Evolutionary conservation across 2,329 filamentous ascomycete species (phyloP), one percentile per base, ranked within the genome.

Genomic region (Aspergillus calidoustus): DNA sequence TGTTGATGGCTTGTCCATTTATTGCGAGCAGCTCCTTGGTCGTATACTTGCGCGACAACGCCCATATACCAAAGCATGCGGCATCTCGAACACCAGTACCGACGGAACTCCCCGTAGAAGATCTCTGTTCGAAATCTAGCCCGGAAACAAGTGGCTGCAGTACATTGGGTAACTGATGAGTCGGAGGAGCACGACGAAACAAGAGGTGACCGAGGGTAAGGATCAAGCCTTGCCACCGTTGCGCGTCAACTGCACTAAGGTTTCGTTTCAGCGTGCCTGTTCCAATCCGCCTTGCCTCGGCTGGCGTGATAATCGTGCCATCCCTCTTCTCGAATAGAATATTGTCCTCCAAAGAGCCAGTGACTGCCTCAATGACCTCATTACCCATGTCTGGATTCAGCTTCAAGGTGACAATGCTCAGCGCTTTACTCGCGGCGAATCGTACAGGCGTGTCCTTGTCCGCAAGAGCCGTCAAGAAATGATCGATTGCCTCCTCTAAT

Each of bases 1-100:
- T 69, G 28, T 70, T 71, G 8, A 78, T 69, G 9, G 65, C 59
- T 44, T 72, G 68, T 3, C 69, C 54, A 1, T 86, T 80, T 1
- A 96, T 84, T 0, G 82, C 81, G 11, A 90, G 81, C 7, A 98
- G 83, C 74, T 98, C 94, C 0, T 81, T 72, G 0, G 93, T 97
- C 1, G 87, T 88, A 70, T 98, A 99, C 58, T 94, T 89, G 59
- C 95, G 86, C 23, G 94, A 92, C 7, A 98, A 76, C 1, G 93
- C 91, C 95, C 95, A 99, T 25, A 98, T 89, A 7, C 95, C 95
- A 74, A 98, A 99, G 74, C 93, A 97, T 3, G 95, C 92, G 13
- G 95, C 94, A 79, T 99, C 95, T 51, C 95, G 87, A 17, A 99
- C 93, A 68, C 96, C 97, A 1, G 91, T 90, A 2, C 95, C 95